Evolutionary conservation across 1,284 basidiomycete species (phyloP).

Genomic region (Ustilago crameri): DNA sequence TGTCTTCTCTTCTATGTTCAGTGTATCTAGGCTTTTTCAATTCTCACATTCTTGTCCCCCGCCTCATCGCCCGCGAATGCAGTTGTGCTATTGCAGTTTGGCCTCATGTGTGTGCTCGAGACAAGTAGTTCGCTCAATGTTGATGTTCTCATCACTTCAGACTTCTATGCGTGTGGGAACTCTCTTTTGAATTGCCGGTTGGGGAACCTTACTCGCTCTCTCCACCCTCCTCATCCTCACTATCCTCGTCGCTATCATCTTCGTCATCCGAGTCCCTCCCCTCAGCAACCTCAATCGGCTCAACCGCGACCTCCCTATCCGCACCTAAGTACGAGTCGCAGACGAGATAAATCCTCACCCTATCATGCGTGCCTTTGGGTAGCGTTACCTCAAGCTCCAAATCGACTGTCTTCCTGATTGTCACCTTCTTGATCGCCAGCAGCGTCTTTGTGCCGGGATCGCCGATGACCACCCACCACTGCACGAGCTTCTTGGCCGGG

Average conservation of each 20-base stretch:
- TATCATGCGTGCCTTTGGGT: slow-evolving; percentile 75
- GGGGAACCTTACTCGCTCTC: neutral
- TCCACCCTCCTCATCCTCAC: slow-evolving; percentile 18
- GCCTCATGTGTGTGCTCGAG: too few species aligned
- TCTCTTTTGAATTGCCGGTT: too few species aligned
- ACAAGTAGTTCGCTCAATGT: too few species aligned
- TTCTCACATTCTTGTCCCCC: too few species aligned
- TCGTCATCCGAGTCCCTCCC: slow-evolving; percentile 55
- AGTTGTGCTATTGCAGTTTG: too few species aligned
- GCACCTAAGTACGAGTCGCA: slow-evolving; percentile 80
- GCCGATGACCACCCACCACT: slow-evolving; percentile 97
- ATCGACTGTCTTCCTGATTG: slow-evolving; percentile 76
- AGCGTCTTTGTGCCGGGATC: slow-evolving; percentile 78
- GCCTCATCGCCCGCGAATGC: too few species aligned
- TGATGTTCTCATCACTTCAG: too few species aligned
- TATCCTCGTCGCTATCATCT: slow-evolving; percentile 43
- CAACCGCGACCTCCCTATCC: slow-evolving; percentile 61
- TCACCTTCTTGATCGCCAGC: slow-evolving; percentile 93
- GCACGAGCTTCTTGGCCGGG: slow-evolving; percentile 87
- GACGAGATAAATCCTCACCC: slow-evolving; percentile 88
- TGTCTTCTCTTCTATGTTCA: too few species aligned
- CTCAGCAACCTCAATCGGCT: slow-evolving; percentile 55
- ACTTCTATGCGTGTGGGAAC: too few species aligned
- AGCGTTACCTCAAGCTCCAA: slow-evolving; percentile 87
- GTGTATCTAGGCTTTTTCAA: too few species aligned